Evolutionary conservation across 441 rosid species (phyloP).

Genomic region (Gossypium aridum): DNA sequence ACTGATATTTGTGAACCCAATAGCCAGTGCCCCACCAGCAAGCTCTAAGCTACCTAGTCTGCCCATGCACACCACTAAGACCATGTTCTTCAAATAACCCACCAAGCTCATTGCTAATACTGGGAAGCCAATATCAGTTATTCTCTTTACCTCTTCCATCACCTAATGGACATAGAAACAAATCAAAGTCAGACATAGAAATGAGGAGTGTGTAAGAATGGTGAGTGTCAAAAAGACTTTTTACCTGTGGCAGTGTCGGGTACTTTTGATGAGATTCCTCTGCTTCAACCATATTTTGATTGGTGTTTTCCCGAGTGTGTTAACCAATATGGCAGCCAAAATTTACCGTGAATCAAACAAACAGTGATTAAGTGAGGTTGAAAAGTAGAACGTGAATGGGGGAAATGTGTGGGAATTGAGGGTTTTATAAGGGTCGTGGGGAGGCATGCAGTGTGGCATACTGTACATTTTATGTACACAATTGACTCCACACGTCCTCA

Average conservation of each 20-base stretch:
- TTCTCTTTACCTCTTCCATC: conserved; percentile 64
- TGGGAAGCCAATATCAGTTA: conserved; percentile 65
- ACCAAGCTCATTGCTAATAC: conserved; percentile 65
- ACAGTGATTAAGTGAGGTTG: conserved; percentile 12
- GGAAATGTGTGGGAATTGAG: conserved; percentile 1
- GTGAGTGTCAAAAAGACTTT: neutral
- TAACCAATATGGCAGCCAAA: neutral
- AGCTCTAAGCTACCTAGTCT: conserved; percentile 79
- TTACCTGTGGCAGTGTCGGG: conserved; percentile 69
- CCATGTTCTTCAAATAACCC: conserved; percentile 68
- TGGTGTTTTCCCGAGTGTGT: neutral
- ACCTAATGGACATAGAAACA: conserved; percentile 29
- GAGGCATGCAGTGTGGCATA: conserved; percentile 11
- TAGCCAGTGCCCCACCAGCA: conserved; percentile 83
- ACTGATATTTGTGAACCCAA: conserved; percentile 84
- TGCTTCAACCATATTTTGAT: conserved; percentile 37
- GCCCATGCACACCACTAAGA: conserved; percentile 71
- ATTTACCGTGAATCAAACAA: neutral
- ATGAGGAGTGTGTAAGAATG: neutral
- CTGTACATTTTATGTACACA: neutral
- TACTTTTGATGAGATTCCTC: conserved; percentile 31
- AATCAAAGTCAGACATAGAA: neutral
- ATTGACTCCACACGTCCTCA: too few species aligned
- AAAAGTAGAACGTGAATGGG: neutral
- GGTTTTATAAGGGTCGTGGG: conserved; percentile 25